These are phyloP conservation scores for Saccharomyces pastorianus DNA, from an alignment of 1,139 yeast species.

Conservation along the genomic window DNA sequence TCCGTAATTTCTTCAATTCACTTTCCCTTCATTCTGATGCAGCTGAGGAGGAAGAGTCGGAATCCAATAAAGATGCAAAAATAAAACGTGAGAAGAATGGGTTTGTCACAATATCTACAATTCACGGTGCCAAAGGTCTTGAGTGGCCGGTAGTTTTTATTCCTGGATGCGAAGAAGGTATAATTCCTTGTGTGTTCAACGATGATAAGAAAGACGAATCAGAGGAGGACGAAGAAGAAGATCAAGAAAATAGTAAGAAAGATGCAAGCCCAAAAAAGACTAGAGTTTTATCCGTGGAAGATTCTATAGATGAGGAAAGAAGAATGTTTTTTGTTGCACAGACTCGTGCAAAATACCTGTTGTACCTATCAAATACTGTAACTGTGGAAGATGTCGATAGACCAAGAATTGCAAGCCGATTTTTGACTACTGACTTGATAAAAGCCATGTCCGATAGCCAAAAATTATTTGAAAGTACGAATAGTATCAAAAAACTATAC, in stretches of 20 bases:
- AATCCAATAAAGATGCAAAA: conserved; percentile 14
- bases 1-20: conserved; percentile 50
- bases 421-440: conserved; percentile 24
- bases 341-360: conserved; percentile 61
- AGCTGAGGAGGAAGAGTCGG: conserved; percentile 9
- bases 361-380: conserved; percentile 33
- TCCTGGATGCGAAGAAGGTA: conserved; percentile 58
- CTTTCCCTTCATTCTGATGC: conserved; percentile 45
- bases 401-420: conserved; percentile 27
- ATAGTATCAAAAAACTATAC: conserved; percentile 21
- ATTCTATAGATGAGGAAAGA: conserved; percentile 58
- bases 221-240: conserved; percentile 26
- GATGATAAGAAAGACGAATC: conserved; percentile 34
- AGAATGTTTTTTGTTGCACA: conserved; percentile 81
- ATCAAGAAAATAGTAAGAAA: conserved; percentile 9
- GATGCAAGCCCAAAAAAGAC: conserved; percentile 15
- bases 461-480: conserved; percentile 19
- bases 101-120: conserved; percentile 52
- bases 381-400: conserved; percentile 15
- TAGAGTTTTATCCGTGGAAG: conserved; percentile 14
- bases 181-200: conserved; percentile 46
- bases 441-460: conserved; percentile 26
- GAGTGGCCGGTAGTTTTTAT: conserved; percentile 93
- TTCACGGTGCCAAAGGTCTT: conserved; percentile 87
- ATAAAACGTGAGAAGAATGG: conserved; percentile 18